These are phyloP conservation scores for Berkeleyomyces basicola DNA, from an alignment of 2,329 filamentous ascomycete species.

Conservation along the genomic window DNA sequence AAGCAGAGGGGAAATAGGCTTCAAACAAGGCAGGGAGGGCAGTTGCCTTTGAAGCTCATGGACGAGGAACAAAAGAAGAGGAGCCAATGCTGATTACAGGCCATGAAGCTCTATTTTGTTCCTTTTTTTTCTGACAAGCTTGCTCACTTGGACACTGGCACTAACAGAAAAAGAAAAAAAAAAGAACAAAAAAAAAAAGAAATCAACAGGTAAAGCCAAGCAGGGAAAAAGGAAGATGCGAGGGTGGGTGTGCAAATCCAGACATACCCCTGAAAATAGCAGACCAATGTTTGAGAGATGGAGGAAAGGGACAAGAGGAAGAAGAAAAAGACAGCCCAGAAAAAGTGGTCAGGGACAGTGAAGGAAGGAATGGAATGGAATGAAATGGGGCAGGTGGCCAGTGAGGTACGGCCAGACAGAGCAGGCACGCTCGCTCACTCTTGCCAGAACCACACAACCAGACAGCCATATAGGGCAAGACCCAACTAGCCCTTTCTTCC, in stretches of 20 bases:
- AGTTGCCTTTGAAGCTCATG: slow-evolving; percentile 4
- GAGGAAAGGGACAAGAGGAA: slow-evolving; percentile 5
- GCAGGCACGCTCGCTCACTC: not conserved
- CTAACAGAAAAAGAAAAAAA: not conserved
- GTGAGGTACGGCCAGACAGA: not conserved
- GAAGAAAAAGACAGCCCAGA: slow-evolving; percentile 1
- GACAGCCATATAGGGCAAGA: too few relatives aligned
- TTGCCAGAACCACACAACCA: too few relatives aligned
- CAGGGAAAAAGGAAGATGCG: not conserved
- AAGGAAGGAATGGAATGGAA: not conserved
- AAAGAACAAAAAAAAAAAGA: not conserved
- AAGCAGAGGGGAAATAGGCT: slow-evolving; percentile 2
- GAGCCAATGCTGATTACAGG: not conserved
- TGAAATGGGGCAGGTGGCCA: not conserved
- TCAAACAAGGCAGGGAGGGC: slow-evolving; percentile 6
- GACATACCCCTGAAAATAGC: not conserved
- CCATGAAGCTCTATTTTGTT: not conserved
- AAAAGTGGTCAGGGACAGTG: not conserved
- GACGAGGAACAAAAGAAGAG: not conserved
- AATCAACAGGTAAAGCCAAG: not conserved
- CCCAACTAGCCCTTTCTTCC: too few relatives aligned
- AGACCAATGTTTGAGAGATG: slow-evolving; percentile 4
- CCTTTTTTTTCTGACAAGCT: not conserved
- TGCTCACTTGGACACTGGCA: not conserved
- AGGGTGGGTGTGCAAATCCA: not conserved